Evolutionary conservation across 805 yeast genomes (phyloP).

Genomic region (Barnettozyma botsteinii): DNA sequence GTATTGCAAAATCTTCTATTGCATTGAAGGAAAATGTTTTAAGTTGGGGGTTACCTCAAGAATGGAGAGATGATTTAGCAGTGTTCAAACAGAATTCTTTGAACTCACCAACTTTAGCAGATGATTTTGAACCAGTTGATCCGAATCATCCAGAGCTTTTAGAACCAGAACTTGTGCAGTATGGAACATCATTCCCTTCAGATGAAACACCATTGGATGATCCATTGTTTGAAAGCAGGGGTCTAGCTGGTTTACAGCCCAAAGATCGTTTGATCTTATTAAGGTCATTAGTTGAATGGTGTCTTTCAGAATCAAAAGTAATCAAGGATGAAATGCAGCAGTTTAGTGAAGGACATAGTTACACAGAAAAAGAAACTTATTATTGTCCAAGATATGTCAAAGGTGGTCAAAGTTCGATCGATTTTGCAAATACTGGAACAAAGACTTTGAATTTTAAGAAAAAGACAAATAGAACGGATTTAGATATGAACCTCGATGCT

Average conservation of each 20-base stretch:
- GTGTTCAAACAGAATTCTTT: slow-evolving; percentile 9
- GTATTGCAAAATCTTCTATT: slow-evolving; percentile 11
- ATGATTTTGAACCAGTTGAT: slow-evolving; percentile 19
- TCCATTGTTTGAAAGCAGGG: slow-evolving; percentile 14
- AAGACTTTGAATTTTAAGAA: slow-evolving; percentile 6
- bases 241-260: slow-evolving; percentile 18
- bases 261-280: slow-evolving; percentile 21
- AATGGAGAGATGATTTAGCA: slow-evolving; percentile 25
- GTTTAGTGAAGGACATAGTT: background rate
- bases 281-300: slow-evolving; percentile 22
- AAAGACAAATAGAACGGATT: slow-evolving; percentile 3
- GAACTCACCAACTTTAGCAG: slow-evolving; percentile 1
- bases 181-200: slow-evolving; percentile 13
- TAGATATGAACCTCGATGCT: slow-evolving; percentile 16
- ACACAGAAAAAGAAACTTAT: slow-evolving; percentile 23
- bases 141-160: slow-evolving; percentile 16
- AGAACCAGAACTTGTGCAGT: slow-evolving; percentile 9
- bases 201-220: slow-evolving; percentile 20
- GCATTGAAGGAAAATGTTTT: slow-evolving; percentile 15
- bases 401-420: slow-evolving; percentile 20
- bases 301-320: slow-evolving; percentile 14
- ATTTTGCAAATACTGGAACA: slow-evolving; percentile 12
- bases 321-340: slow-evolving; percentile 13
- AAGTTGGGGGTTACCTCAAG: slow-evolving; percentile 22
- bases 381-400: slow-evolving; percentile 22